Percentiles rank a stretch among this genome's conserved stretches.
Evolutionary conservation across 805 yeast species (phyloP).

Genomic region (Saturnispora saitoi): DNA sequence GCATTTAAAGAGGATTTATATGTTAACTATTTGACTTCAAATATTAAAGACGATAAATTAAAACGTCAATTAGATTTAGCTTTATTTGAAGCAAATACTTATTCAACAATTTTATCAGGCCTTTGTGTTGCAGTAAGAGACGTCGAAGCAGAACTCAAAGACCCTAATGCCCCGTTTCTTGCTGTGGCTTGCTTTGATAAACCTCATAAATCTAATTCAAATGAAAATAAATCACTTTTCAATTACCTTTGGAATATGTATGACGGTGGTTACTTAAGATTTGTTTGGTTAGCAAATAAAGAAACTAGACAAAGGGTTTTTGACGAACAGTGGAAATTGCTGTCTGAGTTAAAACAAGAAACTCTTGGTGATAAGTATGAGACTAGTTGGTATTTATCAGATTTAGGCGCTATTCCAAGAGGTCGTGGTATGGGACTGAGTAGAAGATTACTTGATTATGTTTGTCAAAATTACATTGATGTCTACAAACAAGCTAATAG

Average conservation of each 20-base stretch:
- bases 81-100: constrained; percentile 44
- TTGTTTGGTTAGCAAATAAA: constrained; percentile 28
- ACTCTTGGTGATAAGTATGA: constrained; percentile 34
- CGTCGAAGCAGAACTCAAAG: constrained; percentile 33
- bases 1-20: constrained; percentile 50
- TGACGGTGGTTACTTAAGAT: constrained; percentile 28
- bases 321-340: constrained; percentile 41
- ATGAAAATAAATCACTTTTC: constrained; percentile 25
- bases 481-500: constrained; percentile 1
- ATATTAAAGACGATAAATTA: constrained; percentile 27
- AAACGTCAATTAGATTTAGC: constrained; percentile 39
- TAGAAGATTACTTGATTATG: constrained; percentile 33
- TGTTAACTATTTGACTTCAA: constrained; percentile 40
- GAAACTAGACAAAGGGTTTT: constrained; percentile 43
- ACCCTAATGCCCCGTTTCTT: constrained; percentile 36
- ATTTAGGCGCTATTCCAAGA: constrained; percentile 47
- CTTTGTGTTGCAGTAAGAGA: constrained; percentile 45
- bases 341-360: constrained; percentile 35
- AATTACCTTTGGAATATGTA: constrained; percentile 28
- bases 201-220: constrained; percentile 18
- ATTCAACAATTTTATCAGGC: constrained; percentile 43
- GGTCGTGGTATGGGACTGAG: constrained; percentile 56
- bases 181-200: constrained; percentile 46
- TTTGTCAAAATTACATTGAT: constrained; percentile 11
- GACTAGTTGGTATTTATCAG: constrained; percentile 48